Base-by-base conservation (phyloP, 345 rosid genomes). In the Ricinus communis region DNA sequence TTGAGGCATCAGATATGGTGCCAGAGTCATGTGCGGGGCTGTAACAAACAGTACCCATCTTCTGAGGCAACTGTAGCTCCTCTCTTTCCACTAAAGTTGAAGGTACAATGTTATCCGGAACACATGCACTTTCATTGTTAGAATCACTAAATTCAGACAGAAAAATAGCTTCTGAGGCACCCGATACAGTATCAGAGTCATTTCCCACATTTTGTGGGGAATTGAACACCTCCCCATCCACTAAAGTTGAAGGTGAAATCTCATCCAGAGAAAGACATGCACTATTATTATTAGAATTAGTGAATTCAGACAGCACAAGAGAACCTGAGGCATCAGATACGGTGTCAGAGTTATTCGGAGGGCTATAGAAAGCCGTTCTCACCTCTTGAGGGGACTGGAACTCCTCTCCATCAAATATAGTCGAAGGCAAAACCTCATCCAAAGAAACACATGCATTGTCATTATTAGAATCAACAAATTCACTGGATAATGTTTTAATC, bases 161-260 rank as follows among this genome's bases (percentile, higher is more conserved):
- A 65, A 58, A 19, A 71, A 65, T 57, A 60, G 43, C 24, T 56
- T 63, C 60, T 60, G 70, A 55, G 52, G 65, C 61, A 52, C 79
- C 77, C 65, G 63, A 65, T 38, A 56, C 67, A 57, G 21, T 8
- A 24, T 52, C 55, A 8, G 49, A 49, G 16, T 46, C 51, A 77
- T 61, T 69, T 46, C 49, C 71, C 21, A 30, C 21, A 56, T 28
- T 30, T 46, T 54, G 70, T 38, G 54, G 25, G 12, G 75, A n/a
- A 38, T 70, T 77, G 40, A 50, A 38, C 28, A 66, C 75, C 66
- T 54, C 59, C 41, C 36, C 71, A 56, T 53, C 57, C 70, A 12
- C 56, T n/a, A 73, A 67, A 61, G 73, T 71, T 58, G 72, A 54
- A 59, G 74, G 55, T 69, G 74, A 56, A 73, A 61, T 55, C 70